phyloP scores from a whole-genome alignment of 768 basidiomycete species.

The Amanita phalloides region DNA sequence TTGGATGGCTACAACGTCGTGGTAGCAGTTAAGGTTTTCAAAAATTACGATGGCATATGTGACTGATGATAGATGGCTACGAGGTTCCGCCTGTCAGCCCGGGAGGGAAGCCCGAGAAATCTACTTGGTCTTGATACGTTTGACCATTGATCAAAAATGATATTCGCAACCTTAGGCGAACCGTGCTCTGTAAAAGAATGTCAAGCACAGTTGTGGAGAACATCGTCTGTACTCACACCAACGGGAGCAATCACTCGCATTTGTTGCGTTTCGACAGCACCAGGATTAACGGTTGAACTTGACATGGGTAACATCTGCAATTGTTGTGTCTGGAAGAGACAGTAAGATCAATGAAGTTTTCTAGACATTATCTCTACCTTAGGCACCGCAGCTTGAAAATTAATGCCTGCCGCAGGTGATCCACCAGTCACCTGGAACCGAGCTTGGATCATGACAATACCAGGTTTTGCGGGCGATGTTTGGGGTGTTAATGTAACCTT shows the following conservation, averaged over 20 bases:
- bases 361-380: conserved; percentile 43
- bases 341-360: neutral
- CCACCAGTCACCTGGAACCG: conserved; percentile 65
- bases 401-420: conserved; percentile 49
- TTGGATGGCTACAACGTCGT: too few species aligned
- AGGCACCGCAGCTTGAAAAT: conserved; percentile 96
- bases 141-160: conserved; percentile 63
- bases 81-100: conserved; percentile 46
- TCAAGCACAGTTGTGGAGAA: conserved; percentile 5
- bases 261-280: conserved; percentile 85
- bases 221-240: conserved; percentile 48
- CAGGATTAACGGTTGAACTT: conserved; percentile 66
- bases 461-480: conserved; percentile 70
- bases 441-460: conserved; percentile 83
- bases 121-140: conserved; percentile 81
- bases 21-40: neutral
- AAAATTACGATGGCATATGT: neutral
- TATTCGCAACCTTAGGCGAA: conserved; percentile 82
- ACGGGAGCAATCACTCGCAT: conserved; percentile 85
- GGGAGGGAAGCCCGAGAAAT: conserved; percentile 85
- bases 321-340: conserved; percentile 68
- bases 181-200: conserved; percentile 43
- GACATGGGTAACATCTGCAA: conserved; percentile 98
- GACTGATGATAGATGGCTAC: conserved; percentile 8
- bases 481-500: conserved; percentile 87